Conservation (phyloP, 306 rosid genomes). For the Hippophae gyantsensis region DNA sequence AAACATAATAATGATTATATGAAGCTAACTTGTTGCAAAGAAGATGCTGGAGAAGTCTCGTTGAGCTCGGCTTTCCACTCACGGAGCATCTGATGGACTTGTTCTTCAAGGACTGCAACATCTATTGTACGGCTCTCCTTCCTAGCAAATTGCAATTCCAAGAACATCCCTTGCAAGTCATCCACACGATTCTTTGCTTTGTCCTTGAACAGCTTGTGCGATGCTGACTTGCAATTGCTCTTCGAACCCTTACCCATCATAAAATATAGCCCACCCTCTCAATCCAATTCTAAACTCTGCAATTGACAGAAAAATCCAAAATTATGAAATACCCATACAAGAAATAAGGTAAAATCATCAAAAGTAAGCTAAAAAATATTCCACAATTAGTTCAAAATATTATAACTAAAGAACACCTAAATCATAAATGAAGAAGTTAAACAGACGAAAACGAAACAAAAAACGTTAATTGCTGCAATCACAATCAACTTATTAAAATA, state of each 20-base stretch:
- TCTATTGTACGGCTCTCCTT: constrained; percentile 88
- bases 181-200: constrained; percentile 96
- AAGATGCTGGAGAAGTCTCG: constrained; percentile 91
- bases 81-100: constrained; percentile 97
- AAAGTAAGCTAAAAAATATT: background rate
- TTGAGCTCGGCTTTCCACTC: constrained; percentile 98
- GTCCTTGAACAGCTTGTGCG: constrained; percentile 88
- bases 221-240: constrained; percentile 84
- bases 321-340: background rate
- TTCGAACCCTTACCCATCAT: constrained; percentile 81
- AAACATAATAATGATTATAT: background rate
- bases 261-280: constrained; percentile 15
- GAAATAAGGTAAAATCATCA: background rate
- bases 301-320: constrained; percentile 21
- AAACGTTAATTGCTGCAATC: background rate
- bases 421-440: background rate
- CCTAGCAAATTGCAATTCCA: constrained; percentile 86
- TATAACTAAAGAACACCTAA: constrained; percentile 1
- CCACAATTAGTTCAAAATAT: background rate
- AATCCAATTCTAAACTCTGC: constrained; percentile 29
- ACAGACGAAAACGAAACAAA: background rate
- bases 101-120: constrained; percentile 79
- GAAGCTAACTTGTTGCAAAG: constrained; percentile 84
- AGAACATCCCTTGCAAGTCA: constrained; percentile 78
- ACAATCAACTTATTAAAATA: background rate